Evolutionary conservation across 2,329 filamentous ascomycete species (phyloP), one percentile per base, ranked within the genome.

Genomic region (Colletotrichum chrysophilum): DNA sequence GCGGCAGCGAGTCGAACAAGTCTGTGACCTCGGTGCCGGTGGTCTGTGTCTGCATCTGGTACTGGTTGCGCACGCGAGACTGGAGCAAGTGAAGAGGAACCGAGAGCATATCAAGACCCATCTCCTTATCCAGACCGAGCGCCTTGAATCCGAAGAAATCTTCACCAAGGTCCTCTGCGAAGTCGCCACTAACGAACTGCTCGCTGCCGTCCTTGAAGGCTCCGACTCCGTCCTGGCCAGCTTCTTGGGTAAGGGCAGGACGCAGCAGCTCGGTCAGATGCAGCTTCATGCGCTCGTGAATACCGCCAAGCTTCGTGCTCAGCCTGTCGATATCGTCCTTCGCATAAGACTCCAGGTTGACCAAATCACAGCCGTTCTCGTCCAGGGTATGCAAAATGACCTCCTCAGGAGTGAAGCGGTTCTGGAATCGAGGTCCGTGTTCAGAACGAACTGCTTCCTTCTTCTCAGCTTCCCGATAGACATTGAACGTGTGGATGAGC

Each of bases 71-170:
- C 80, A 99, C 95, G 80, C 96, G 93, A 79, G 95, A 96, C 83
- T 98, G 97, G 32, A 99, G 91, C 24, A 99, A 91, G 86, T 99
- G 97, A 74, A 99, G 89, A 28, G 97, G 97, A 43, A 99, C 97
- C 69, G 95, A 96, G 76, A 98, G 91, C 79, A 94, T 94, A 36
- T 96, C 93, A 77, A 97, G 89, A 21, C 96, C 96, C 82, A 98
- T 94, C 83, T 99, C 97, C 79, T 93, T 94, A 81, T 98, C 96
- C 74, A 99, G 90, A 58, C 97, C 97, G 61, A 99, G 91, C 76
- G 98, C 96, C 82, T 96, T 96, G 91, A 99, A 98, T 32, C 97
- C 97, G 81, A 99, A 99, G 90, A 98, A 99, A 86, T 99, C 97
- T 87, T 99, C 97, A 76, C 96, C 96, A 14, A 99, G 94, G 80